Evolutionary conservation across 2,329 filamentous ascomycete species (phyloP).

Genomic region (Eutypella sp.): DNA sequence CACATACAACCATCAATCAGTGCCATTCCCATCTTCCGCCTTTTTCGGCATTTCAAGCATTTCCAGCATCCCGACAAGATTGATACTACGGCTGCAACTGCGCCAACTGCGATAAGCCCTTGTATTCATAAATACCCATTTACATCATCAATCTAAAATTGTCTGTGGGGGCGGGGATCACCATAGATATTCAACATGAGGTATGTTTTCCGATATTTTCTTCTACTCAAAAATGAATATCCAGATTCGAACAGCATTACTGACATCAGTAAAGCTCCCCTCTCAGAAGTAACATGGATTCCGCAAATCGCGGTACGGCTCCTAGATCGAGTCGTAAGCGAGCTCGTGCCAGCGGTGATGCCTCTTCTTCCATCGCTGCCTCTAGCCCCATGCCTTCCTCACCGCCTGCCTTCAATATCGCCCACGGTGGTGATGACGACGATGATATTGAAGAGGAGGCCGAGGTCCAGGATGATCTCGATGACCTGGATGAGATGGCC

Average conservation of each 20-base stretch:
- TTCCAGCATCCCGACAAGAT: too few relatives aligned
- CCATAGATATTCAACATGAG: slow-evolving; percentile 14
- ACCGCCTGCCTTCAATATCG: slow-evolving; percentile 58
- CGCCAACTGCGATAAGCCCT: too few relatives aligned
- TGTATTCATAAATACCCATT: slow-evolving; percentile 1
- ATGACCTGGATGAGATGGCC: slow-evolving; percentile 75
- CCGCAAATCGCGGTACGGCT: slow-evolving; percentile 70
- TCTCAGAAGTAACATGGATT: slow-evolving; percentile 72
- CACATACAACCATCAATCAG: background rate
- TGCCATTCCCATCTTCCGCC: background rate
- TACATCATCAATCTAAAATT: too few relatives aligned
- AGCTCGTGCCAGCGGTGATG: slow-evolving; percentile 47
- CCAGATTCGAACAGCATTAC: too few relatives aligned
- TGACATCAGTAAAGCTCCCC: slow-evolving; percentile 60
- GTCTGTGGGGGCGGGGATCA: background rate
- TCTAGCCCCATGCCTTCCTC: slow-evolving; percentile 65
- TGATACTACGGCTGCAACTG: too few relatives aligned
- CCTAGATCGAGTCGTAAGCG: slow-evolving; percentile 50
- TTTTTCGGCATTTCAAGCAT: too few relatives aligned
- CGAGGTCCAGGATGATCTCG: slow-evolving; percentile 66
- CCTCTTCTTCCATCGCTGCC: slow-evolving; percentile 45
- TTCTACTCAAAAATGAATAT: background rate
- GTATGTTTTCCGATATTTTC: slow-evolving; percentile 2
- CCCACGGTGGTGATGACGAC: slow-evolving; percentile 62
- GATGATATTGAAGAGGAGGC: slow-evolving; percentile 69